phyloP scores from a whole-genome alignment of 495 filamentous ascomycete species.

The Aspergillus kassunensis region DNA sequence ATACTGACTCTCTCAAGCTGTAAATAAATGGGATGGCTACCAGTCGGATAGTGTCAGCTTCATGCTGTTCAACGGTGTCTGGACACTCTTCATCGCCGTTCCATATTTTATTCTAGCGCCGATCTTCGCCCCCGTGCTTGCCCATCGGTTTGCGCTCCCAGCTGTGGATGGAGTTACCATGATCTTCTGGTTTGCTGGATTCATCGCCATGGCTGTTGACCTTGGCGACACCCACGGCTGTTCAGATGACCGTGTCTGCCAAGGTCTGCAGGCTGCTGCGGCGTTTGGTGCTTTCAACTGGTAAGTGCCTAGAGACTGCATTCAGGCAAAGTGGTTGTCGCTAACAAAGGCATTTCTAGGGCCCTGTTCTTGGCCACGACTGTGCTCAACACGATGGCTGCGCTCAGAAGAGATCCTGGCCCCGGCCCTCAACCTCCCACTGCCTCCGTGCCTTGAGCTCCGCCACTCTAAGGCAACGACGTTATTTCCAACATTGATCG shows the following conservation, averaged over 20 bases:
- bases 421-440: slow-evolving; percentile 10
- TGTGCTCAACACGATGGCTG: slow-evolving; percentile 21
- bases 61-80: slow-evolving; percentile 69
- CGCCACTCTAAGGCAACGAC: background rate
- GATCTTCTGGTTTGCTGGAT: slow-evolving; percentile 85
- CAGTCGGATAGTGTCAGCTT: slow-evolving; percentile 52
- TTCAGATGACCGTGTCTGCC: slow-evolving; percentile 39
- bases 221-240: slow-evolving; percentile 47
- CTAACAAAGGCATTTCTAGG: slow-evolving; percentile 32
- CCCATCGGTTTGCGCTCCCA: slow-evolving; percentile 59
- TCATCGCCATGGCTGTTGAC: slow-evolving; percentile 66
- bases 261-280: slow-evolving; percentile 46
- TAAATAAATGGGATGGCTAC: slow-evolving; percentile 19
- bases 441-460: slow-evolving; percentile 5
- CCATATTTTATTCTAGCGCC: slow-evolving; percentile 64
- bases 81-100: slow-evolving; percentile 63
- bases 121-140: slow-evolving; percentile 50
- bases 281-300: slow-evolving; percentile 57
- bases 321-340: background rate
- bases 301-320: slow-evolving; percentile 32
- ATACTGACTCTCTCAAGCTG: slow-evolving; percentile 24
- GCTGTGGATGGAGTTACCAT: slow-evolving; percentile 68
- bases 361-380: slow-evolving; percentile 48
- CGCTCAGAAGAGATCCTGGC: slow-evolving; percentile 8
- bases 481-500: background rate